These are phyloP conservation scores for Dothistroma pini DNA, from an alignment of 2,329 filamentous ascomycete genomes.

Conservation along the genomic window DNA sequence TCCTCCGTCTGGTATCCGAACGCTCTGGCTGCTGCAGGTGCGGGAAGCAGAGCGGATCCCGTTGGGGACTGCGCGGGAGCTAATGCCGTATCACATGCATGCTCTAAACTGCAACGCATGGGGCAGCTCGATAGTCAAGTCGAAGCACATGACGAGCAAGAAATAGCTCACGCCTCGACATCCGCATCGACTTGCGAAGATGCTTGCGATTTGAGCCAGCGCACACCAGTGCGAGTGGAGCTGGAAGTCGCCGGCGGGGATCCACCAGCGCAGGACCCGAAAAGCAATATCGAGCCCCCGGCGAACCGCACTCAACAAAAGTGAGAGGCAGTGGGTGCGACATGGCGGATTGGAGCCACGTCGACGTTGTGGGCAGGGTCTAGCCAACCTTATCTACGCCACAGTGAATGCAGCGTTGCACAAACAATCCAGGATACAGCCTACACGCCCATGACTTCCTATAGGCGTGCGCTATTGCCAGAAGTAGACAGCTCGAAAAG, in stretches of 20 bases:
- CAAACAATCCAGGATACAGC: constrained; percentile 17
- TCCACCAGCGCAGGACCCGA: constrained; percentile 5
- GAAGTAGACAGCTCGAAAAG: constrained; percentile 16
- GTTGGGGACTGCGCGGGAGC: constrained; percentile 8
- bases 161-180: constrained; percentile 5
- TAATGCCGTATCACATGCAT: constrained; percentile 12
- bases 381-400: constrained; percentile 30
- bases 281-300: constrained; percentile 12
- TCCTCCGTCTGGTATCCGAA: constrained; percentile 3
- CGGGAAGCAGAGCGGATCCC: constrained; percentile 9
- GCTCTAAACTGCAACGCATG: constrained; percentile 10
- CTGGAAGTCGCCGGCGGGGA: neutral
- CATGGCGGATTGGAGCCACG: constrained; percentile 30
- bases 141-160: constrained; percentile 2
- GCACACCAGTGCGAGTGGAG: constrained; percentile 7
- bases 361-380: constrained; percentile 26
- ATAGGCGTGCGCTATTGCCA: constrained; percentile 17
- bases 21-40: constrained; percentile 5
- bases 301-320: constrained; percentile 15
- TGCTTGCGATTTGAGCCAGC: constrained; percentile 4
- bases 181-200: neutral
- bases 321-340: constrained; percentile 16
- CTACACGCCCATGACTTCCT: constrained; percentile 17
- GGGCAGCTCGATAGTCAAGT: constrained; percentile 1
- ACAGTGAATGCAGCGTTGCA: constrained; percentile 13